A percentile compares a stretch with the other conserved stretches of the same genome.
These are phyloP conservation scores for Solanum sejunctum DNA, from an alignment of 257 asterid genomes.

Conservation along the genomic window DNA sequence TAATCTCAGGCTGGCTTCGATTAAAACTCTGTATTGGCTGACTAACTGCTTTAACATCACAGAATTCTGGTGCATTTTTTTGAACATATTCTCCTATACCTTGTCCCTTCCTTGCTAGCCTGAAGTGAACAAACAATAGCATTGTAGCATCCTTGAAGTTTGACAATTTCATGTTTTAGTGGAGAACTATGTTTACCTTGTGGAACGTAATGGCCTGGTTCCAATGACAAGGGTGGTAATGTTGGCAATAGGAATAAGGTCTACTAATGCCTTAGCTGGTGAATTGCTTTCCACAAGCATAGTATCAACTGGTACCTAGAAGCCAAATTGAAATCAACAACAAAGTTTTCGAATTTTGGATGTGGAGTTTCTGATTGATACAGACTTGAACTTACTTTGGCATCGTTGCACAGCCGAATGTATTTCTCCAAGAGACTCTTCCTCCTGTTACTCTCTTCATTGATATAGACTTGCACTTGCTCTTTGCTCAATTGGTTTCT, in stretches of 20 bases:
- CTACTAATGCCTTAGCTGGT: constrained; percentile 53
- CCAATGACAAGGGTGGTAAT: constrained; percentile 56
- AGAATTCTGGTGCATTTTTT: constrained; percentile 50
- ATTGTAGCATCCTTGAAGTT: not conserved
- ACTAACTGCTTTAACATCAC: constrained; percentile 39
- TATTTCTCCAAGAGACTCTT: constrained; percentile 44
- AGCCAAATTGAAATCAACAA: not conserved
- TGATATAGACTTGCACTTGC: constrained; percentile 42
- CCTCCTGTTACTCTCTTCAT: constrained; percentile 58
- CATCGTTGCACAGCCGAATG: constrained; percentile 48
- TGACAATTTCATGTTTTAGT: not conserved
- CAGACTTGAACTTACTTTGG: constrained; percentile 24
- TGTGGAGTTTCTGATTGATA: not conserved
- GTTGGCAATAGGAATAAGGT: constrained; percentile 47
- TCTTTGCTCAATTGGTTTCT: constrained; percentile 65
- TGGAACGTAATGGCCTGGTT: constrained; percentile 28
- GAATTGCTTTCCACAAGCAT: constrained; percentile 76
- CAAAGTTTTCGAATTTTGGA: not conserved
- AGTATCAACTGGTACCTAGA: constrained; percentile 60
- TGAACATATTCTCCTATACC: constrained; percentile 58
- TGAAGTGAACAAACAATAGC: not conserved
- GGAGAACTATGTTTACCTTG: constrained; percentile 21
- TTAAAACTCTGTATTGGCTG: constrained; percentile 4
- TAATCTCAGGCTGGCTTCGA: constrained; percentile 6
- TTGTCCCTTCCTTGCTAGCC: constrained; percentile 36